These are phyloP conservation scores for Carex parvula DNA, from an alignment of 176 grass and related monocot genomes.

Conservation along the genomic window DNA sequence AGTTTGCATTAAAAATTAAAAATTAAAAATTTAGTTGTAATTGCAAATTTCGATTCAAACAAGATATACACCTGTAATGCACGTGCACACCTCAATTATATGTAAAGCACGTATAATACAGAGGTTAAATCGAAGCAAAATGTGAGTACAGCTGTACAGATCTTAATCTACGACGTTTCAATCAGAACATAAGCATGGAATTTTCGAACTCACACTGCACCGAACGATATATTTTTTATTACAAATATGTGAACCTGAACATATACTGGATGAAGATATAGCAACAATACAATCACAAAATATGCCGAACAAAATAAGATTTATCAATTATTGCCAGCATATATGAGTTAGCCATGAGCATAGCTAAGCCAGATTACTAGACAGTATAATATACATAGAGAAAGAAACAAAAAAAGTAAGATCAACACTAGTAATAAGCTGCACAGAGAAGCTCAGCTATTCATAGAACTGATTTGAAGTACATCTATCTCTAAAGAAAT, in stretches of 20 bases:
- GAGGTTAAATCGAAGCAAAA: not conserved
- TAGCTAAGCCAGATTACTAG: not conserved
- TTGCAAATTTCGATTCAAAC: not conserved
- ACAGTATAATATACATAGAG: not conserved
- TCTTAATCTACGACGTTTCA: not conserved
- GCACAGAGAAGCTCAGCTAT: not conserved
- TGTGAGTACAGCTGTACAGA: not conserved
- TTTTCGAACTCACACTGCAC: not conserved
- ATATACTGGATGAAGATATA: not conserved
- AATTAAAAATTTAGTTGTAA: not conserved
- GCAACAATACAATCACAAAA: not conserved
- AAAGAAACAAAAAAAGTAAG: not conserved
- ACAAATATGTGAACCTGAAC: not conserved
- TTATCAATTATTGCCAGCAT: not conserved
- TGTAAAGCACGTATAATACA: not conserved
- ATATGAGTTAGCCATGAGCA: not conserved
- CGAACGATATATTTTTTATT: not conserved
- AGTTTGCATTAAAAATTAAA: not conserved
- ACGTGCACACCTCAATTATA: not conserved
- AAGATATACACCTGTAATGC: not conserved
- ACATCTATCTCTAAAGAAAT: not conserved
- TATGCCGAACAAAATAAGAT: not conserved
- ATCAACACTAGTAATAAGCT: not conserved
- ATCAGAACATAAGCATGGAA: not conserved
- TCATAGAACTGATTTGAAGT: not conserved